phyloP scores from a whole-genome alignment of 352 stramenopile genomes.

The Thalassiosira pacifica region DNA sequence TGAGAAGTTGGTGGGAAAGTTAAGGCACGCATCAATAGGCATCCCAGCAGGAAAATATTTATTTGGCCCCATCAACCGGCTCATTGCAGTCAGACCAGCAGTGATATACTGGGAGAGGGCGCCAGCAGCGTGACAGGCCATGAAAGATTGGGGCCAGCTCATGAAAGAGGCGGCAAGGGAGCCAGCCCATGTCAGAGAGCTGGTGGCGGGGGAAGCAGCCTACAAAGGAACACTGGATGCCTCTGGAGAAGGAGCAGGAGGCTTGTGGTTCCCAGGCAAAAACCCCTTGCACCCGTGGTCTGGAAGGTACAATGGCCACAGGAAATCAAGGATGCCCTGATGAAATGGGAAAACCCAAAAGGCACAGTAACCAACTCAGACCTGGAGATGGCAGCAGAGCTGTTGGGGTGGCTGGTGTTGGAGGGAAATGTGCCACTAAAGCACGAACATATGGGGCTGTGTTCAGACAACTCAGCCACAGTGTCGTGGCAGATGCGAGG shows the following conservation, averaged over 20 bases:
- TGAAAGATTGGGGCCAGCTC: background rate
- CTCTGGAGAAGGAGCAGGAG: too few relatives aligned
- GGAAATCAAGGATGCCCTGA: background rate
- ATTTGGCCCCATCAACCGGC: constrained; percentile 6
- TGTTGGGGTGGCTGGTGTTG: constrained; percentile 15
- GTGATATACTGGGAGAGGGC: background rate
- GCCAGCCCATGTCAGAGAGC: too few relatives aligned
- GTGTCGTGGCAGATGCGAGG: background rate
- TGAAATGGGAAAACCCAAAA: constrained; percentile 12
- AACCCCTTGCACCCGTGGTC: background rate
- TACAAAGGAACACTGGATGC: too few relatives aligned
- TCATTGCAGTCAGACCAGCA: background rate
- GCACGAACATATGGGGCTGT: background rate
- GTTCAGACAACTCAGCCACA: constrained; percentile 15
- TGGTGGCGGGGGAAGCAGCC: too few relatives aligned
- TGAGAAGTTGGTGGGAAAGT: constrained; percentile 10
- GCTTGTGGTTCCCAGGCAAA: too few relatives aligned
- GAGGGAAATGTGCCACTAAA: background rate
- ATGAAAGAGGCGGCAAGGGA: background rate
- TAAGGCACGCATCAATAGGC: constrained; percentile 6
- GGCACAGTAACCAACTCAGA: constrained; percentile 17
- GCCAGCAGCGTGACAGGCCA: background rate
- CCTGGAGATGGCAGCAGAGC: constrained; percentile 1
- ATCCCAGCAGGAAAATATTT: constrained; percentile 27
- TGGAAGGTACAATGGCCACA: constrained; percentile 8